Conservation (phyloP, 1,139 yeast species). For the Scheffersomyces illinoinensis region DNA sequence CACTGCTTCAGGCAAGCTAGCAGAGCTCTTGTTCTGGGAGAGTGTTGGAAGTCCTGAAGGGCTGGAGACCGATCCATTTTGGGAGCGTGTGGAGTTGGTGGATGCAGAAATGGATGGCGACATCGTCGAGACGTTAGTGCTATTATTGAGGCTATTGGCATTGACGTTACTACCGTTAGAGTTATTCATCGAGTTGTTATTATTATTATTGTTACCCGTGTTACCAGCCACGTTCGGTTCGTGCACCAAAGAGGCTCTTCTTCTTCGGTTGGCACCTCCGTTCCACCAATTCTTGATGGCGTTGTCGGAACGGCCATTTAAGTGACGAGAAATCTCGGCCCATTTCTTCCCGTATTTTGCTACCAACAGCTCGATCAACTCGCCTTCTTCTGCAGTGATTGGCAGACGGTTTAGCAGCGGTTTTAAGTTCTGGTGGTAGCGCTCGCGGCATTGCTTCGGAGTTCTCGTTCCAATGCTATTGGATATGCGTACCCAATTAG, state of each 20-base stretch:
- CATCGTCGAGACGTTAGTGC: background rate
- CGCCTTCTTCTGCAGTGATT: slow-evolving; percentile 83
- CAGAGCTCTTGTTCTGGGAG: background rate
- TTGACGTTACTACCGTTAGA: background rate
- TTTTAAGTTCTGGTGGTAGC: slow-evolving; percentile 89
- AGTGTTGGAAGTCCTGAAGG: background rate
- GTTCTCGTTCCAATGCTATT: slow-evolving; percentile 74
- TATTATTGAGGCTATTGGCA: background rate
- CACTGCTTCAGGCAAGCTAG: background rate
- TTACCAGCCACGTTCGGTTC: background rate
- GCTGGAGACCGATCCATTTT: background rate
- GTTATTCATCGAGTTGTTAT: background rate
- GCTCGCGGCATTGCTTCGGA: slow-evolving; percentile 90
- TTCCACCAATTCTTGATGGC: slow-evolving; percentile 98
- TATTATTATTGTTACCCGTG: background rate
- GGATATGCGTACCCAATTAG: slow-evolving; percentile 88
- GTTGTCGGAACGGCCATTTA: slow-evolving; percentile 85
- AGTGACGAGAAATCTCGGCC: slow-evolving; percentile 91
- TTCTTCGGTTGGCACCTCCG: slow-evolving; percentile 81
- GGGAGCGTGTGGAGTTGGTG: background rate
- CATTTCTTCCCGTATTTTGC: slow-evolving; percentile 82
- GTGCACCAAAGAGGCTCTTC: slow-evolving; percentile 45
- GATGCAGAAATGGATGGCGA: background rate
- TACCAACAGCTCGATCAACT: slow-evolving; percentile 75
- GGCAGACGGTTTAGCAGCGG: slow-evolving; percentile 83